phyloP scores from a whole-genome alignment of 2,329 filamentous ascomycete species.

The Beauveria bassiana region DNA sequence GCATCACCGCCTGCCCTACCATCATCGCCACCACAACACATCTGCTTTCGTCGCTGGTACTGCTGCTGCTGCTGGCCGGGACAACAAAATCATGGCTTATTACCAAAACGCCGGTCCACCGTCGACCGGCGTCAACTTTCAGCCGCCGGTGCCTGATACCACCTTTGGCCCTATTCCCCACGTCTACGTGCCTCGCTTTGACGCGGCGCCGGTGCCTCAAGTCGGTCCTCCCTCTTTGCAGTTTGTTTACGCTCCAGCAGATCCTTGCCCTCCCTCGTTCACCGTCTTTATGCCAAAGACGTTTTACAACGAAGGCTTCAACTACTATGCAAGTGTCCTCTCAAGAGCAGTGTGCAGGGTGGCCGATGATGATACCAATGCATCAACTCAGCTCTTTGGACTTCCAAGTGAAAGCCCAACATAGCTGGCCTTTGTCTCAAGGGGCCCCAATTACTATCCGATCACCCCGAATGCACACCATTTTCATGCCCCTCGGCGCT shows the following conservation, averaged over 20 bases:
- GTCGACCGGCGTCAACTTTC: slow-evolving; percentile 41
- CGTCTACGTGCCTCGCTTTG: slow-evolving; percentile 47
- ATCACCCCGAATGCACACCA: not conserved
- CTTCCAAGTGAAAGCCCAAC: not conserved
- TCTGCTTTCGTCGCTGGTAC: slow-evolving; percentile 13
- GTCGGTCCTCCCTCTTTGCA: slow-evolving; percentile 25
- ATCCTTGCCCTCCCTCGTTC: slow-evolving; percentile 17
- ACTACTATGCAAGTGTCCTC: slow-evolving; percentile 33
- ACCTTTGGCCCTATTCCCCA: slow-evolving; percentile 48
- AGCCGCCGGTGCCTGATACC: slow-evolving; percentile 52
- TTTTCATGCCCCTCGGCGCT: not conserved
- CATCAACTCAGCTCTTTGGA: not conserved
- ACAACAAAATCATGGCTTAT: slow-evolving; percentile 25
- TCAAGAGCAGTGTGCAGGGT: not conserved
- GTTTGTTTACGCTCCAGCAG: slow-evolving; percentile 18
- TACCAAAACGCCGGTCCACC: slow-evolving; percentile 37
- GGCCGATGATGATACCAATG: not conserved
- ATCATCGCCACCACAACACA: slow-evolving; percentile 13
- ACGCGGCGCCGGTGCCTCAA: slow-evolving; percentile 28
- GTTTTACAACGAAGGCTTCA: slow-evolving; percentile 23
- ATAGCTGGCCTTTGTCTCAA: not conserved
- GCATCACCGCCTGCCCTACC: not conserved
- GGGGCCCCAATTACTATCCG: not conserved
- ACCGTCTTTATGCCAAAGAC: slow-evolving; percentile 26
- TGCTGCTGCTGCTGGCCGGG: slow-evolving; percentile 6